Conservation (phyloP, 768 basidiomycete genomes). For the Paxillus rubicundulus region DNA sequence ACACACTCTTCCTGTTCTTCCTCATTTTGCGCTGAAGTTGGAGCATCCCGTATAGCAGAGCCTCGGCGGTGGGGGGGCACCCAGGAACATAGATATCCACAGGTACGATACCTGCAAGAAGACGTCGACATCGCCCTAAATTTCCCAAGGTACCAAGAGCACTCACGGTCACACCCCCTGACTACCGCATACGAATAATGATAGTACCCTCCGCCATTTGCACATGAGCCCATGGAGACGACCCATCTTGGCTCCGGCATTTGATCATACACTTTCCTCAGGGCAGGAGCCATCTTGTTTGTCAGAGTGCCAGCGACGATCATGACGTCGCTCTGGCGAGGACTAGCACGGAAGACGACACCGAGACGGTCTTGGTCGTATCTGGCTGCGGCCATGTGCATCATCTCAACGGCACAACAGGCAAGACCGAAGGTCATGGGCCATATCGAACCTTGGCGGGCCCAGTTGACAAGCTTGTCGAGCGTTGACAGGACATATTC, state of each 20-base stretch:
- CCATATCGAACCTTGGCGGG: constrained; percentile 97
- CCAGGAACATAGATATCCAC: constrained; percentile 99
- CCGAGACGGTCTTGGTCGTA: constrained; percentile 98
- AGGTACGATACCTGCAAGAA: constrained; percentile 80
- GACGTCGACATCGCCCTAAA: constrained; percentile 8
- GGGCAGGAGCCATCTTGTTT: constrained; percentile 99
- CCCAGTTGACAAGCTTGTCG: constrained; percentile 98
- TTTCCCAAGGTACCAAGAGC: constrained; percentile 6
- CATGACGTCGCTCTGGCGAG: constrained; percentile 97
- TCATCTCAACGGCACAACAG: constrained; percentile 99
- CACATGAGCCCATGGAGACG: constrained; percentile 99
- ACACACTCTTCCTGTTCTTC: constrained; percentile 76
- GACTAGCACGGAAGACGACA: constrained; percentile 98
- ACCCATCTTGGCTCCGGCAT: constrained; percentile 99
- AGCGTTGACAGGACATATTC: constrained; percentile 96
- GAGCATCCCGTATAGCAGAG: constrained; percentile 93
- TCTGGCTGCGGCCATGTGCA: constrained; percentile 99
- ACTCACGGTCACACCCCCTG: constrained; percentile 92
- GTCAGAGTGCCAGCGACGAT: constrained; percentile 98
- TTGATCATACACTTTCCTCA: constrained; percentile 96
- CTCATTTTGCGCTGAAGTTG: constrained; percentile 97
- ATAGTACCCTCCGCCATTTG: constrained; percentile 96
- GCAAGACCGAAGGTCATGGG: constrained; percentile 99
- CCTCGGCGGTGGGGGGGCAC: constrained; percentile 94
- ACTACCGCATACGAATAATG: constrained; percentile 99